These are phyloP conservation scores for Mycena indigotica DNA, from an alignment of 768 basidiomycete species.

Conservation along the genomic window DNA sequence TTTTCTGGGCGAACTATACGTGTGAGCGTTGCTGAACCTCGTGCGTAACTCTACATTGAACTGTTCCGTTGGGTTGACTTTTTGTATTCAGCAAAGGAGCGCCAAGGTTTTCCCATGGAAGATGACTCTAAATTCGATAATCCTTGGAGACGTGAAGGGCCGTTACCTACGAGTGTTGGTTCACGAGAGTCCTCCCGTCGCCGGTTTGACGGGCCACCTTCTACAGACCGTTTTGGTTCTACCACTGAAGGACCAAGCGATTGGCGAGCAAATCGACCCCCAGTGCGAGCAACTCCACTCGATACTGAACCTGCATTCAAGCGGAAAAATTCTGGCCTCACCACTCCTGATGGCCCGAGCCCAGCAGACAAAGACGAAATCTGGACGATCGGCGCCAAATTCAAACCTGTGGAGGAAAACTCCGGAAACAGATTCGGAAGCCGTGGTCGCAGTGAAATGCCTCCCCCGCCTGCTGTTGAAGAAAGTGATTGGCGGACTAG, in stretches of 20 bases:
- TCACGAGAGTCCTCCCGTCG: conserved; percentile 67
- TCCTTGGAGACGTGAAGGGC: conserved; percentile 87
- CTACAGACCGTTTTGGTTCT: conserved; percentile 45
- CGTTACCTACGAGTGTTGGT: conserved; percentile 73
- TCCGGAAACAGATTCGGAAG: conserved; percentile 48
- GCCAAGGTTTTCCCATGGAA: conserved; percentile 55
- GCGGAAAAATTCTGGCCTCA: conserved; percentile 62
- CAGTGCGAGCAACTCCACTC: conserved; percentile 36
- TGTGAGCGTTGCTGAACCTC: conserved; percentile 94
- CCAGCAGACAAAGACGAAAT: conserved; percentile 77
- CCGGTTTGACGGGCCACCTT: conserved; percentile 59
- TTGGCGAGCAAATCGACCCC: conserved; percentile 68
- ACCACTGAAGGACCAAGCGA: conserved; percentile 65
- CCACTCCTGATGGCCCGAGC: conserved; percentile 46
- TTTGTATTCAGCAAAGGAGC: conserved; percentile 86
- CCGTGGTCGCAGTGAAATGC: conserved; percentile 57
- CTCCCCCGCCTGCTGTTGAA: conserved; percentile 48
- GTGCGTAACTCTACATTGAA: conserved; percentile 68
- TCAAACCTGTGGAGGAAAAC: conserved; percentile 53
- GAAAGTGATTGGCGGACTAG: conserved; percentile 75
- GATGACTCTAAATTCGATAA: conserved; percentile 83
- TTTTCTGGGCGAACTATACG: conserved; percentile 82
- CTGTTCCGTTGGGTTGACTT: too few species aligned
- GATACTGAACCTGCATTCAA: conserved; percentile 55
- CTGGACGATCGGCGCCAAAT: conserved; percentile 77